These are phyloP conservation scores for Mesembryanthemum crystallinum DNA, from an alignment of 148 eudicot genomes.

Conservation along the genomic window DNA sequence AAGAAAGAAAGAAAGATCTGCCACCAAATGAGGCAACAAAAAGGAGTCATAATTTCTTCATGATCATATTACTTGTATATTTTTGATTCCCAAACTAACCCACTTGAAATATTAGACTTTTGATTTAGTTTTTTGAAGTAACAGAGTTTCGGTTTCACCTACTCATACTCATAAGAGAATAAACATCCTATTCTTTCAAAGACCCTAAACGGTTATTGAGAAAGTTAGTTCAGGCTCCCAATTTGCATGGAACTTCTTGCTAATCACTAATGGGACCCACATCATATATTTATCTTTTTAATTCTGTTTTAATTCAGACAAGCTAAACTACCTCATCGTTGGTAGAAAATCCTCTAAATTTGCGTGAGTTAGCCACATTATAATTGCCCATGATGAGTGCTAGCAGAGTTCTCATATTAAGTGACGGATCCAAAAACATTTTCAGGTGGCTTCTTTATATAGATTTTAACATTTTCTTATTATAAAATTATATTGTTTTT, in stretches of 20 bases:
- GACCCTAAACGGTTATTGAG: conserved; percentile 19
- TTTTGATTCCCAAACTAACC: conserved; percentile 27
- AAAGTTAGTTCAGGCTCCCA: conserved; percentile 34
- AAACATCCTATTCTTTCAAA: conserved; percentile 22
- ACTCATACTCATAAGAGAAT: conserved; percentile 28
- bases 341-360: too few relatives aligned
- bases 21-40: conserved; percentile 33
- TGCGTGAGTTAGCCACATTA: too few relatives aligned
- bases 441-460: too few relatives aligned
- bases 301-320: conserved; percentile 4
- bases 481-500: too few relatives aligned
- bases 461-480: too few relatives aligned
- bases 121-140: too few relatives aligned
- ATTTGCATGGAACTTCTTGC: conserved; percentile 27
- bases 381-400: too few relatives aligned
- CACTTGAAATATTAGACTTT: conserved; percentile 10
- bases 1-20: conserved; percentile 18
- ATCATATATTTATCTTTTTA: not conserved
- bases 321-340: conserved; percentile 2
- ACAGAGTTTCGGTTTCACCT: conserved; percentile 27
- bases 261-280: conserved; percentile 5
- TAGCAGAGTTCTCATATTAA: too few relatives aligned
- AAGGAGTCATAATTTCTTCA: conserved; percentile 14
- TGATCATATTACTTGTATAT: conserved; percentile 12
- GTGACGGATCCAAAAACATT: too few relatives aligned